phyloP scores from a whole-genome alignment of 805 yeast genomes.

The Saccharomycopsis babjevae region DNA sequence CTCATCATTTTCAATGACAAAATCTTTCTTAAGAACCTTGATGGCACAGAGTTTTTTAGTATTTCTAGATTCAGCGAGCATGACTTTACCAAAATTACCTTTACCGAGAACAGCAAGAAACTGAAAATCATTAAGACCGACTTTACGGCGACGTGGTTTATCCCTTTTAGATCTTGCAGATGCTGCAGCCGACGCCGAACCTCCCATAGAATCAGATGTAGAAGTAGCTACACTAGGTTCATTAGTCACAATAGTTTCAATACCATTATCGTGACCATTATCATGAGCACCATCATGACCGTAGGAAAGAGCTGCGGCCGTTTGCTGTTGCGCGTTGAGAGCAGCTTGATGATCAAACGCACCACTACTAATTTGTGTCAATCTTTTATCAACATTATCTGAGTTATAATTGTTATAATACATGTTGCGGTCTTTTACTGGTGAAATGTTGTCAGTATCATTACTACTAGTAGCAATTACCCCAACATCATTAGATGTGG shows the following conservation, averaged over 20 bases:
- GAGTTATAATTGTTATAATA: conserved; percentile 12
- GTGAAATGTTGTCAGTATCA: background rate
- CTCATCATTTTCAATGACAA: conserved; percentile 90
- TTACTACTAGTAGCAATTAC: background rate
- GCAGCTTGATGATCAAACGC: conserved; percentile 1
- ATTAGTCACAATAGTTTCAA: background rate
- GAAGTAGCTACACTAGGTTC: background rate
- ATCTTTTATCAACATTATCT: conserved; percentile 9
- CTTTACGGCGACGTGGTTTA: conserved; percentile 43
- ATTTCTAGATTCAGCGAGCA: conserved; percentile 89
- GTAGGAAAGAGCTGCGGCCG: background rate
- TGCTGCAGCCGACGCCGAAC: background rate
- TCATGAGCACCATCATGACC: background rate
- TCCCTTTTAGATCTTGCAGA: background rate
- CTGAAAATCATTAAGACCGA: conserved; percentile 91
- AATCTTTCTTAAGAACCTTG: conserved; percentile 91
- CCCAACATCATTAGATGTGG: background rate
- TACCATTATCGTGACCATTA: background rate
- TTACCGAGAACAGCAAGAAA: conserved; percentile 92
- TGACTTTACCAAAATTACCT: conserved; percentile 97
- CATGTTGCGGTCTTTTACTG: background rate
- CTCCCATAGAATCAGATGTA: background rate
- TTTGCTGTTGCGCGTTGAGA: background rate
- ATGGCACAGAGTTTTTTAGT: conserved; percentile 82
- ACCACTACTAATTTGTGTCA: conserved; percentile 8